Conservation (phyloP, 345 rosid species). For the Eucalyptus tenuipes region DNA sequence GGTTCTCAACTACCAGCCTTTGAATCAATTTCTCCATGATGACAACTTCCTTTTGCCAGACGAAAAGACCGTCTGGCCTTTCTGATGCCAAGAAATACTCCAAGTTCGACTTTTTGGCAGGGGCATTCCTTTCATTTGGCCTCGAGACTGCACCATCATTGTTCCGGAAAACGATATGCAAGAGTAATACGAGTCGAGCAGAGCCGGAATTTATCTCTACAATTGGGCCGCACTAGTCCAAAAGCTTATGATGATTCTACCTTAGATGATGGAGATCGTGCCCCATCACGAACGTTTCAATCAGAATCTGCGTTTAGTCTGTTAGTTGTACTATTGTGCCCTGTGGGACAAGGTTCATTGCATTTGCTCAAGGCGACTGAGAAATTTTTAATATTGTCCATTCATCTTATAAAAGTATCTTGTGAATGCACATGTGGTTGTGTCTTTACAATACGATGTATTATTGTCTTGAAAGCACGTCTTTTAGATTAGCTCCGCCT, state of each 20-base stretch:
- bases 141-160: neutral
- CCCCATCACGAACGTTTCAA: neutral
- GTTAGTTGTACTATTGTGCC: neutral
- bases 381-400: neutral
- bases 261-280: neutral
- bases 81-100: neutral
- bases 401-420: neutral
- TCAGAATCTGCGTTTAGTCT: neutral
- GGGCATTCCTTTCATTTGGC: neutral
- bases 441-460: neutral
- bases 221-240: neutral
- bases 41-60: neutral
- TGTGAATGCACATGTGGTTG: neutral
- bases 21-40: neutral
- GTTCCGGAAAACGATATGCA: neutral
- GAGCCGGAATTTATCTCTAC: neutral
- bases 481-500: neutral
- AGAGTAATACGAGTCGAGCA: neutral
- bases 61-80: neutral
- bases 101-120: accelerated
- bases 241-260: neutral
- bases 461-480: neutral
- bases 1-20: neutral
- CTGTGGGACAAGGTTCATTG: neutral
- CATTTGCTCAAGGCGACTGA: neutral